Base-by-base conservation (phyloP, 169 alveolate genomes). In the Hammondia hammondi region DNA sequence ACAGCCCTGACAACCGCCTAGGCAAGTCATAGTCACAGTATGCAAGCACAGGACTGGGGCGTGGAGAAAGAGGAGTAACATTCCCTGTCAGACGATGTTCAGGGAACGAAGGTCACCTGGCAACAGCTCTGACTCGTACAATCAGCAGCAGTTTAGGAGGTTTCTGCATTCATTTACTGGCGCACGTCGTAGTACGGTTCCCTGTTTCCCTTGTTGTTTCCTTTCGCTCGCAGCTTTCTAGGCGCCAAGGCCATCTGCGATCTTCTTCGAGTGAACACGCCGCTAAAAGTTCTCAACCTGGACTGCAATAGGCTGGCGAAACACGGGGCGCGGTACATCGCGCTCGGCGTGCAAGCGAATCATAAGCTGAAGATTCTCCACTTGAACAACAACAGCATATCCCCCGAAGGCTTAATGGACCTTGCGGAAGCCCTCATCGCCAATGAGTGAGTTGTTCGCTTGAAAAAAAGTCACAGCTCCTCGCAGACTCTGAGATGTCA, bases 221-320 rank as follows among this genome's bases (percentile, higher is more conserved):
- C 32, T 19, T 43, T 43, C 46, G 48, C 85, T 17, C 48, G 4
- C 85, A 82, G 90, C 37, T 82, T 82, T 52, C 43, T 43, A 14
- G 90, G 90, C 32, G 57, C 71, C 45, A 82, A 82, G 70, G 90
- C 90, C 37, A 39, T 82, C 35, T 46, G 90, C 90, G 90, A 82
- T 17, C 90, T 82, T 37, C 90, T 82, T 21, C 57, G 90, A 39
- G 90, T 29, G 71, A 82, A 82, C 90, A 82, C 90, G 43, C 57
- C 90, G 32, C 29, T 82, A 45, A 12, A 82, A 70, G 43, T 43
- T 35, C 90, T 82, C n/a, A 82, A 82, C 27, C 57, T 82, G 9
- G 70, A 82, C 90, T 82, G 90, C 70, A 82, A 82, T 43, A 82
- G 90, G 43, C 70, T 82, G 37, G 72, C 71, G 19, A 35, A 43